Evolutionary conservation across 345 rosid genomes (phyloP).

Genomic region (Angophora floribunda): DNA sequence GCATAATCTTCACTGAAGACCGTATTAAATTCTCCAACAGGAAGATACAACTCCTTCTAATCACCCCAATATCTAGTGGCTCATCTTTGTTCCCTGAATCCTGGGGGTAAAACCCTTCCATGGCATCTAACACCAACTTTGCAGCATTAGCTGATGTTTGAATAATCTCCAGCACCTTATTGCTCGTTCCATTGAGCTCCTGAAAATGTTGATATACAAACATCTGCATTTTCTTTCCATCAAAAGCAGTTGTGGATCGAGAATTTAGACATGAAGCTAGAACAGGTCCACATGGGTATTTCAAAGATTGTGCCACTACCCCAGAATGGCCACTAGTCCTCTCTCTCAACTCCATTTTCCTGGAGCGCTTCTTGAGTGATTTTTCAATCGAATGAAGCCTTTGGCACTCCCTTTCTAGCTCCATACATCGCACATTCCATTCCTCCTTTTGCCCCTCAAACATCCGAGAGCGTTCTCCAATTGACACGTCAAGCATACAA

Average conservation of each 20-base stretch:
- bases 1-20: conserved; percentile 7
- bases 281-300: background rate
- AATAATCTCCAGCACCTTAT: conserved; percentile 7
- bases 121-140: conserved; percentile 38
- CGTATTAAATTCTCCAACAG: conserved; percentile 30
- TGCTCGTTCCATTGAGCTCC: conserved; percentile 7
- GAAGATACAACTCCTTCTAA: conserved; percentile 21
- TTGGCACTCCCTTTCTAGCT: background rate
- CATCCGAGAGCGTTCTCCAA: background rate
- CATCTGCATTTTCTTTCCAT: conserved; percentile 25
- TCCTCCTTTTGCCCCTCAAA: conserved; percentile 8
- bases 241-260: background rate
- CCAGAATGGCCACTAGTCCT: background rate
- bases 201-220: conserved; percentile 19
- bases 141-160: conserved; percentile 30
- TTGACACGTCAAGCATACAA: background rate
- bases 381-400: background rate
- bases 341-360: background rate
- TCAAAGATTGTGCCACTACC: background rate
- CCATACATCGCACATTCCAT: background rate
- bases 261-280: background rate
- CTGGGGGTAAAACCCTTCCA: conserved; percentile 22
- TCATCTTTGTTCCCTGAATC: background rate
- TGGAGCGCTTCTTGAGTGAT: background rate
- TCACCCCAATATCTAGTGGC: conserved; percentile 8